A percentile compares a stretch with the other conserved stretches of the same genome.
Evolutionary conservation across 768 basidiomycete species (phyloP).

Genomic region (Russula sp.): DNA sequence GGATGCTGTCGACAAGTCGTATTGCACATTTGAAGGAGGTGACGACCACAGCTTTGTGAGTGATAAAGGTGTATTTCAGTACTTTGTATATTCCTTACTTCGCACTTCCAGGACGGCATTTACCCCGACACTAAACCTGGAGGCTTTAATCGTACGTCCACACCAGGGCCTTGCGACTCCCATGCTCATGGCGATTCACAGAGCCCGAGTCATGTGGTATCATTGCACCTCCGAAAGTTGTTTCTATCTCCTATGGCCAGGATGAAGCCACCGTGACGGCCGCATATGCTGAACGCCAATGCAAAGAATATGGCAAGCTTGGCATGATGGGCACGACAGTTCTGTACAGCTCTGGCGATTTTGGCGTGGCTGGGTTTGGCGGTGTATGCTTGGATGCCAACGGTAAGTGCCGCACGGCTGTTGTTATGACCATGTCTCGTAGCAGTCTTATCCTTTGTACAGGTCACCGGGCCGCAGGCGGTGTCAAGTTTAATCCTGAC

Average conservation of each 20-base stretch:
- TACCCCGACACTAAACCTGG: constrained; percentile 39
- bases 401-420: too few relatives aligned
- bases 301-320: constrained; percentile 42
- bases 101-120: constrained; percentile 16
- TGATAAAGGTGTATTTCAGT: background rate
- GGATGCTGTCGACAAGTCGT: constrained; percentile 21
- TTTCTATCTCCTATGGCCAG: constrained; percentile 38
- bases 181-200: background rate
- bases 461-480: too few relatives aligned
- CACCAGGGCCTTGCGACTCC: background rate
- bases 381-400: constrained; percentile 32
- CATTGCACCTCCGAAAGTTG: constrained; percentile 32
- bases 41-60: constrained; percentile 1
- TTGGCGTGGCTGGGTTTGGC: constrained; percentile 36
- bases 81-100: background rate
- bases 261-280: constrained; percentile 31
- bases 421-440: too few relatives aligned
- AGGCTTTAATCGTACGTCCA: constrained; percentile 30
- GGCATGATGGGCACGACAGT: constrained; percentile 38
- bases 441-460: too few relatives aligned
- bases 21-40: constrained; percentile 18
- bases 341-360: constrained; percentile 41
- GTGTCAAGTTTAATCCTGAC: constrained; percentile 35
- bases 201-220: constrained; percentile 36
- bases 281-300: constrained; percentile 38